Base-by-base conservation (phyloP, 352 stramenopile species). In the Globisporangium alternatum region DNA sequence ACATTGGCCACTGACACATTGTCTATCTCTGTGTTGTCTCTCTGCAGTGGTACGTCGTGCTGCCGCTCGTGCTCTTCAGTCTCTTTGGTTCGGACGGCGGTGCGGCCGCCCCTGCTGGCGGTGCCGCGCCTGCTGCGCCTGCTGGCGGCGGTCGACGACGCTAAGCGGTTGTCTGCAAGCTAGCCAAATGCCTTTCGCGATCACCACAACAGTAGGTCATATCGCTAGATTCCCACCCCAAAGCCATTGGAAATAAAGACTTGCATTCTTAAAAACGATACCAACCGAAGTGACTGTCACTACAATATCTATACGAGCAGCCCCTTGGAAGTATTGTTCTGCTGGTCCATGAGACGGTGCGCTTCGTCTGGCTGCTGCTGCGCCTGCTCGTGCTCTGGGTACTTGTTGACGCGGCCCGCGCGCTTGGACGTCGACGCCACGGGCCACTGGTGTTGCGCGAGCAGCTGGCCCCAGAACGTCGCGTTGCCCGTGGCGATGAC, bases 21-120 rank as follows among this genome's bases (percentile, higher is more conserved):
- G 41, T 52, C 3, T 13, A 57, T 22, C 35, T 49, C 8, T 64
- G 13, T 52, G 25, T 6, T 63, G 56, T 31, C 17, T 56, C 60
- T 28, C 52, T 70, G 53, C 53, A 94, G 86, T 95, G 86, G 86
- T 95, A 95, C 71, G 76, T 95, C 58, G 88, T 95, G 66, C 67
- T 95, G 19, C 86, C 86, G 22, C 75, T 95, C 35, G 69, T 93
- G 53, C 63, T 92, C 51, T 84, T 95, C 69, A 91, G 83, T 52
- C 60, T 95, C 30, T 83, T 90, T 37, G 79, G 86, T 37, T 72
- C 74, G 17, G 77, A 89, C 54, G 73, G 73, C 47, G 81, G 74
- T 22, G 69, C 74, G 8, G 30, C 62, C 1, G 56, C 79, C n/a
- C 67, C 77, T 51, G 65, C 78, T 44, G 77, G 65, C 47, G 75